phyloP scores from a whole-genome alignment of 805 yeast genomes.

The Cyberlindnera bimundalis region DNA sequence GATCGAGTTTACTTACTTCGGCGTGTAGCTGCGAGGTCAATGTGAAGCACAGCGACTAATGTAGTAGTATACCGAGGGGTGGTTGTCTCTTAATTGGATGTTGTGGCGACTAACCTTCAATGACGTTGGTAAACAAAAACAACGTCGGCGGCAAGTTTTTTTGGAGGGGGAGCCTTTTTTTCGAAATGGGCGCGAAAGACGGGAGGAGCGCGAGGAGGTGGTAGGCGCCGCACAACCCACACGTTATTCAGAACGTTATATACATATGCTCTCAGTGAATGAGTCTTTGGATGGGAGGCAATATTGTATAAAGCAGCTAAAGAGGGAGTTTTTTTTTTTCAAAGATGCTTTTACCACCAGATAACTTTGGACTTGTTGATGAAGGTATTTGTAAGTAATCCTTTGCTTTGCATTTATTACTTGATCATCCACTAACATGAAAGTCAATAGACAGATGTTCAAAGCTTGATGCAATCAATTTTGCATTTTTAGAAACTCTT shows the following conservation, averaged over 20 bases:
- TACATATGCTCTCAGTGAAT: no score
- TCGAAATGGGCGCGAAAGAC: not conserved
- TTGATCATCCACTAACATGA: not conserved
- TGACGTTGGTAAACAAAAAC: not conserved
- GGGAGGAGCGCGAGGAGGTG: not conserved
- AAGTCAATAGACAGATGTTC: slow-evolving; percentile 60
- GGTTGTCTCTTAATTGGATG: no score
- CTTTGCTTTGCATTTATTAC: no score
- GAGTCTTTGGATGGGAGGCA: no score
- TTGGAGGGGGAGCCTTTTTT: not conserved
- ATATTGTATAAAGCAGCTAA: no score
- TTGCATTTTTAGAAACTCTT: slow-evolving; percentile 75
- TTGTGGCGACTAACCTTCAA: no score
- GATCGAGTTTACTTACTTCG: not conserved
- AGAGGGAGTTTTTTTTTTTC: no score
- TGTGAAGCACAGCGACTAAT: not conserved
- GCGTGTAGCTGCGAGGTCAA: not conserved
- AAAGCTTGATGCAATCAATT: slow-evolving; percentile 68
- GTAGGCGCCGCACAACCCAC: no score
- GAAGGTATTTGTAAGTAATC: slow-evolving; percentile 56
- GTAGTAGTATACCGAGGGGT: no score
- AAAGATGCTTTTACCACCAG: slow-evolving; percentile 85
- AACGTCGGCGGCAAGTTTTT: slow-evolving; percentile 2
- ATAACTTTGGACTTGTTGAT: slow-evolving; percentile 88
- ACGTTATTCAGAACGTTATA: no score